Percentiles rank a stretch among this genome's conserved stretches.
Evolutionary conservation across 1,284 basidiomycete species (phyloP).

Genomic region (Ustilago trichophora): DNA sequence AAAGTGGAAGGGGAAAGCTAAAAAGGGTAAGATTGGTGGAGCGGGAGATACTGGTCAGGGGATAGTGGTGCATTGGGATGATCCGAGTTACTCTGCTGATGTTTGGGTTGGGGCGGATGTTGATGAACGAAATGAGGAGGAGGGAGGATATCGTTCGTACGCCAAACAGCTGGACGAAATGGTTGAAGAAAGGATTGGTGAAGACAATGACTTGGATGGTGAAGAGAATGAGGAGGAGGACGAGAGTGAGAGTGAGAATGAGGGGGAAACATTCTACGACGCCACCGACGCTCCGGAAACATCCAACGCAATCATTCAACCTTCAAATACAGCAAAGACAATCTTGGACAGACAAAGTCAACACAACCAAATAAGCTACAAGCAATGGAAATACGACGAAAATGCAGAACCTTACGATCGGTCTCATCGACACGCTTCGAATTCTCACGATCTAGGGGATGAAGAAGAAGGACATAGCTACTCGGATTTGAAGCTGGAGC

Average conservation of each 20-base stretch:
- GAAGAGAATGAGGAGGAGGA: neutral
- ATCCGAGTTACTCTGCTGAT: slow-evolving; percentile 2
- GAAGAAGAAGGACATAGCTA: too few species aligned
- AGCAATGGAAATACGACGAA: slow-evolving; percentile 34
- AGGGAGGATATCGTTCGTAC: slow-evolving; percentile 3
- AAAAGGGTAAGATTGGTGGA: neutral
- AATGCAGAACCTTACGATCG: slow-evolving; percentile 9
- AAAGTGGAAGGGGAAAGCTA: too few species aligned
- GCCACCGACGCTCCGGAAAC: neutral
- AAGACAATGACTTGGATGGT: neutral
- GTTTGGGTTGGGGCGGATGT: neutral
- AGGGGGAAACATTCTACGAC: neutral
- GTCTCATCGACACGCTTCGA: neutral
- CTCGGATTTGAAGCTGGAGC: too few species aligned
- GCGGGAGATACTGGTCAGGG: too few species aligned
- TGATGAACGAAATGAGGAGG: neutral
- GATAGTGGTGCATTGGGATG: slow-evolving; percentile 23
- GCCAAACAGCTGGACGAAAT: too few species aligned
- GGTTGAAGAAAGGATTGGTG: neutral
- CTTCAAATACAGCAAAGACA: too few species aligned
- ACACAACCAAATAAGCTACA: too few species aligned
- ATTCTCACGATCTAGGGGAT: neutral
- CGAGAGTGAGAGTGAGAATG: neutral
- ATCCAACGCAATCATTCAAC: too few species aligned
- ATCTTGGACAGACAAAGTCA: too few species aligned